Evolutionary conservation across 2,329 filamentous ascomycete species (phyloP).

Genomic region (Fusarium secorum): DNA sequence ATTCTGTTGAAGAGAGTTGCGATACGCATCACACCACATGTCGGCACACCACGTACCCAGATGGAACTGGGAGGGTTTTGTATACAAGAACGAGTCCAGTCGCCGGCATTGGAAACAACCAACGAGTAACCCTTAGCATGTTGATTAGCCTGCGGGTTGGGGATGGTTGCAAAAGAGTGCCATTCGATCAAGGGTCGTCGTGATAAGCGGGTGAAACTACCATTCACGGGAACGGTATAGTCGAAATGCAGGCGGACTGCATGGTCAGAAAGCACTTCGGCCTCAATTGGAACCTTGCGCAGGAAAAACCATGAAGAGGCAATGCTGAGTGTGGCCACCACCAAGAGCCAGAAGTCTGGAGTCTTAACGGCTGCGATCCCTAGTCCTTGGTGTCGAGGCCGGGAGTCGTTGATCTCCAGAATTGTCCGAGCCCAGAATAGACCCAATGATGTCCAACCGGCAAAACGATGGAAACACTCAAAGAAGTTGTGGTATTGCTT

Average conservation of each 20-base stretch:
- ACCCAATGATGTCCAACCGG: conserved; percentile 72
- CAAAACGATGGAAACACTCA: conserved; percentile 75
- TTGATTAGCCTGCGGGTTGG: conserved; percentile 55
- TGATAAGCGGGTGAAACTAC: conserved; percentile 62
- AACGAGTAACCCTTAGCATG: conserved; percentile 65
- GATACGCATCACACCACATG: conserved; percentile 72
- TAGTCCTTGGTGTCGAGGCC: conserved; percentile 45
- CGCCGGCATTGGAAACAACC: conserved; percentile 75
- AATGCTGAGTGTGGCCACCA: conserved; percentile 69
- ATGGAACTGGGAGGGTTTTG: conserved; percentile 65
- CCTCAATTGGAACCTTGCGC: conserved; percentile 69
- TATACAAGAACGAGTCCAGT: conserved; percentile 76
- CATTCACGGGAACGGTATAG: conserved; percentile 64
- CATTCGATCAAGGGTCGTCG: conserved; percentile 72
- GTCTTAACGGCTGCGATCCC: conserved; percentile 49
- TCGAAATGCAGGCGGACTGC: conserved; percentile 75
- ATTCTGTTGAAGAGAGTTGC: conserved; percentile 71
- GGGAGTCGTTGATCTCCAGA: conserved; percentile 58
- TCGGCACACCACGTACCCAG: conserved; percentile 73
- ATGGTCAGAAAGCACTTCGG: conserved; percentile 74
- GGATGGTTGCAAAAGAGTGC: conserved; percentile 80
- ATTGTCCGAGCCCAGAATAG: conserved; percentile 72
- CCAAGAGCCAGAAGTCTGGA: conserved; percentile 71
- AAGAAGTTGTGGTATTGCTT: conserved; percentile 72
- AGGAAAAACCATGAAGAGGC: conserved; percentile 78